These are phyloP conservation scores for Neonectria hederae DNA, from an alignment of 2,329 filamentous ascomycete species.

Conservation along the genomic window DNA sequence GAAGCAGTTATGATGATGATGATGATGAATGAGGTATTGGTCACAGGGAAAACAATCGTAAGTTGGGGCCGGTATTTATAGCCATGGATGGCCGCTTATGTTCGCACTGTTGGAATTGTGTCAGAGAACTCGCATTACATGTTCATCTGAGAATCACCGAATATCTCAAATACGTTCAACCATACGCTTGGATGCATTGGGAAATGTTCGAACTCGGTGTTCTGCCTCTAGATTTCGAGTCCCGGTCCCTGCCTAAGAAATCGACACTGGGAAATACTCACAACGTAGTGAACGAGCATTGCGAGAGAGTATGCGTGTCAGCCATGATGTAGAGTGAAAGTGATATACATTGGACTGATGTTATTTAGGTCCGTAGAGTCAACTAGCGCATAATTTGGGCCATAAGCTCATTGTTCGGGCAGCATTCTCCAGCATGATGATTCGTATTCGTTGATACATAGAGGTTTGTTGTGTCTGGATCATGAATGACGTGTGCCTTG, in stretches of 20 bases:
- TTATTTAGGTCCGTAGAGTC: not conserved
- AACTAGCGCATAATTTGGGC: not conserved
- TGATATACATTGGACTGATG: not conserved
- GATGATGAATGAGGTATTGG: not conserved
- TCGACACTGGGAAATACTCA: not conserved
- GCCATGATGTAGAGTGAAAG: not conserved
- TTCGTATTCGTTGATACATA: not conserved
- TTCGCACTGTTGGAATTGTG: not conserved
- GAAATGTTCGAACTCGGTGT: not conserved
- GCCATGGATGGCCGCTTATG: not conserved
- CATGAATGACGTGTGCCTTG: constrained; percentile 2
- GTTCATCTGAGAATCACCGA: not conserved
- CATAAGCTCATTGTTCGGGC: not conserved
- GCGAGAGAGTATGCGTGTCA: not conserved
- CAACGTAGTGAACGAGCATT: not conserved
- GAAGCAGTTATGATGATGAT: not conserved
- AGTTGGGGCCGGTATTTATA: not conserved
- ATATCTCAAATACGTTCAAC: not conserved
- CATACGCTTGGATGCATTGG: not conserved
- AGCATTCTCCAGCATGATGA: not conserved
- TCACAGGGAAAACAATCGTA: not conserved
- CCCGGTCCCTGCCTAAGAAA: not conserved
- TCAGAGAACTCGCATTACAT: not conserved
- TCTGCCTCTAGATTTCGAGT: not conserved
- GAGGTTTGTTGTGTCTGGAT: constrained; percentile 1